Conservation (phyloP, 495 filamentous ascomycete species). For the Xylaria acuta region DNA sequence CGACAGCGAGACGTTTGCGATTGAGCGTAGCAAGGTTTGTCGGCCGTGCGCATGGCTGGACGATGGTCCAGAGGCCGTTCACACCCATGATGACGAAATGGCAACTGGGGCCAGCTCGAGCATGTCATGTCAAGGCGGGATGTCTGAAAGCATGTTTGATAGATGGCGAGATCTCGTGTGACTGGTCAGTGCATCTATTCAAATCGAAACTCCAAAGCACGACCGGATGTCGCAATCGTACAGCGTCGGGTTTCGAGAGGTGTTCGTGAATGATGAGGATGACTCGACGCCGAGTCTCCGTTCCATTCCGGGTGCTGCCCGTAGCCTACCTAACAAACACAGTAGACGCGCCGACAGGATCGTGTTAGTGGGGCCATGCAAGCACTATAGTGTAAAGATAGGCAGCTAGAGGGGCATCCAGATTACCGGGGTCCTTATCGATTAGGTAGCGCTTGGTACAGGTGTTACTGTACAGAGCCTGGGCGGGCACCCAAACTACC, state of each 20-base stretch:
- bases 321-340: too few species aligned
- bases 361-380: constrained; percentile 1
- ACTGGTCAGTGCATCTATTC: background rate
- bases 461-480: too few species aligned
- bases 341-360: background rate
- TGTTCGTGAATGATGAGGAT: constrained; percentile 29
- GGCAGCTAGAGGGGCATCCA: constrained; percentile 6
- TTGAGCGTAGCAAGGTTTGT: constrained; percentile 96
- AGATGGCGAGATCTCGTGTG: background rate
- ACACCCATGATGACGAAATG: constrained; percentile 78
- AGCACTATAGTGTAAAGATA: constrained; percentile 2
- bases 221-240: background rate
- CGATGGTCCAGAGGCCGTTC: constrained; percentile 92
- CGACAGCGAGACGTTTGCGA: constrained; percentile 91
- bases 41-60: constrained; percentile 87
- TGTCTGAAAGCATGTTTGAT: constrained; percentile 21
- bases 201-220: background rate
- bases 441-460: background rate
- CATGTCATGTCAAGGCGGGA: constrained; percentile 22
- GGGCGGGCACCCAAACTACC: too few species aligned
- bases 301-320: background rate
- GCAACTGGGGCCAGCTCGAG: constrained; percentile 16
- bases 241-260: background rate
- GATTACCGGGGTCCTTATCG: background rate
- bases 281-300: constrained; percentile 33